Base-by-base conservation (phyloP, 2,329 filamentous ascomycete genomes). In the Dothidotthia symphoricarpi region DNA sequence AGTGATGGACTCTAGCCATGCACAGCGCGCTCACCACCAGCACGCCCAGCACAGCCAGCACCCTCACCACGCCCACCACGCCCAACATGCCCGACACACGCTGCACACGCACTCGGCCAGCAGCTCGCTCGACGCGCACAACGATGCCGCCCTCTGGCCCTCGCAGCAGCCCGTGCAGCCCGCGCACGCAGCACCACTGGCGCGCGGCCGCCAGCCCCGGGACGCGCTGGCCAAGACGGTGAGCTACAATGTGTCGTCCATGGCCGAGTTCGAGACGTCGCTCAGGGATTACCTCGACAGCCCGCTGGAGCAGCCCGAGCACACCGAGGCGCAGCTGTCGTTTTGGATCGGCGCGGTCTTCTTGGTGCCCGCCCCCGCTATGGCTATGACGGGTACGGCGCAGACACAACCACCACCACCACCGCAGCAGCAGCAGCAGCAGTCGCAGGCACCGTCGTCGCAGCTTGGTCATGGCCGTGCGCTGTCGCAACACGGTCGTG, bases 291-390 rank as follows among this genome's bases (percentile, higher is more conserved):
- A 67, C 41, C 55, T 69, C 14, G 38, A 46, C 27, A 49, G 51
- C 36, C 63, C 62, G 31, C 56, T 56, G 24, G 59, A 63, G 6
- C 34, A 61, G 30, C 63, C 64, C 17, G 65, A 67, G 39, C 64
- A 67, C 45, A 62, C 63, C 32, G 61, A 66, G 31, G 64, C 63
- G 38, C 63, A 67, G 48, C 47, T 69, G 14, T 60, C 56, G 39
- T 64, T 69, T 37, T 68, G 63, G 63, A 61, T 59, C 16, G 62
- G 61, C 39, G 55, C 65, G 16, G 55, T 43, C 41, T 68, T 69
- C 45, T 39, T 59, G 30, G 64, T 67, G 28, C 41, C 45, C 28
- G 38, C 45, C 7, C 39, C 49, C n/a, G 11, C 28, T 27, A 16
- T 34, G n/a, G n/a, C n/a, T 28, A 27, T 28, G 16, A 33, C 31